A percentile compares a stretch with the other conserved stretches of the same genome.
phyloP scores from a whole-genome alignment of 1,284 basidiomycete genomes.

The Microbotryomycetes sp. region DNA sequence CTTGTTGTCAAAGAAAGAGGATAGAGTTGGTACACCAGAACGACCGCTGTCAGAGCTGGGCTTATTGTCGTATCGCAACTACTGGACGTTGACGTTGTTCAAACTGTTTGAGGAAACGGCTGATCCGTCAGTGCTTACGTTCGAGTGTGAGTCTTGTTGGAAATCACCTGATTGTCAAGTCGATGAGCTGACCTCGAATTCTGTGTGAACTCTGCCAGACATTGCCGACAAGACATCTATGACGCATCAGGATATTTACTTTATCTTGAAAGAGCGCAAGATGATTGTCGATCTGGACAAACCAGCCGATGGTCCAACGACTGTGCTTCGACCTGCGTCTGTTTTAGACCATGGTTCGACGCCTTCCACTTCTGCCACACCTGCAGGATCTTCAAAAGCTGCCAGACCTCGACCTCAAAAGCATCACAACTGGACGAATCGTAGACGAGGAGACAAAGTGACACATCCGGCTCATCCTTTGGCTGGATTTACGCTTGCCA shows the following conservation, averaged over 20 bases:
- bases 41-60: slow-evolving; percentile 86
- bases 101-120: slow-evolving; percentile 14
- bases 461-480: slow-evolving; percentile 12
- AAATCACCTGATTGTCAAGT: not conserved
- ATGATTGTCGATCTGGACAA: slow-evolving; percentile 58
- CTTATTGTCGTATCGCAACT: slow-evolving; percentile 84
- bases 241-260: slow-evolving; percentile 81
- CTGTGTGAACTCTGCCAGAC: slow-evolving; percentile 1
- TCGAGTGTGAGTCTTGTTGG: slow-evolving; percentile 13
- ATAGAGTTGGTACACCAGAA: slow-evolving; percentile 78
- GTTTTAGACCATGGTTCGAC: slow-evolving; percentile 8
- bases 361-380: slow-evolving; percentile 1
- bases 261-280: slow-evolving; percentile 65
- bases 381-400: not conserved
- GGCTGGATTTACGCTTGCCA: not conserved
- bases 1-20: slow-evolving; percentile 90
- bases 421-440: slow-evolving; percentile 8
- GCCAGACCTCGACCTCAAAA: not conserved
- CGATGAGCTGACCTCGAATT: not conserved
- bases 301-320: slow-evolving; percentile 16
- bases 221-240: slow-evolving; percentile 82
- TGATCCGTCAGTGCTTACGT: not conserved
- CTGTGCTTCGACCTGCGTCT: slow-evolving; percentile 5
- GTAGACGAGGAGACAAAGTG: slow-evolving; percentile 5
- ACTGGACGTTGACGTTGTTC: slow-evolving; percentile 91